Evolutionary conservation across 345 rosid genomes (phyloP).

Genomic region (Moricandia arvensis): DNA sequence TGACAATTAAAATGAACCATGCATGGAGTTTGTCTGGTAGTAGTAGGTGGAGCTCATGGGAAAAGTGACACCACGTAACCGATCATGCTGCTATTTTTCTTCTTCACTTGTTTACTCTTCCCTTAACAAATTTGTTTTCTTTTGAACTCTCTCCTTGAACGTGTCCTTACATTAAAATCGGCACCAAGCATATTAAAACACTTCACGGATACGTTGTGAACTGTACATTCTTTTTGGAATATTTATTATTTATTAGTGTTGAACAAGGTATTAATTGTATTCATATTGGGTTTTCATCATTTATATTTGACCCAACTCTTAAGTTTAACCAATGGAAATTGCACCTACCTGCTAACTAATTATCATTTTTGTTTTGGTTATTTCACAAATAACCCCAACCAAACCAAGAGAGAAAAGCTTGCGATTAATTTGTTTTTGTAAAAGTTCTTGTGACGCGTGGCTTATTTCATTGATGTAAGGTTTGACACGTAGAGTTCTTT

Average conservation of each 20-base stretch:
- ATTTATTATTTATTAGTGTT: not conserved
- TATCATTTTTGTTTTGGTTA: too few relatives aligned
- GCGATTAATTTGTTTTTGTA: not conserved
- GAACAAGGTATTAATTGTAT: not conserved
- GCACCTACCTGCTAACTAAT: too few relatives aligned
- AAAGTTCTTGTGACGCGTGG: not conserved
- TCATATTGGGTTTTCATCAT: not conserved
- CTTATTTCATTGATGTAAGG: not conserved
- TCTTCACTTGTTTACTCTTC: not conserved
- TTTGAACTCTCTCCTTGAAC: not conserved
- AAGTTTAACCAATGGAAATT: too few relatives aligned
- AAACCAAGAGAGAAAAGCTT: not conserved
- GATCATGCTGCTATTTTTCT: not conserved
- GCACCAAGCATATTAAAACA: not conserved
- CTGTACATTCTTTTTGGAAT: not conserved
- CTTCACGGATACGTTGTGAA: not conserved
- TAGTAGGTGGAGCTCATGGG: not conserved
- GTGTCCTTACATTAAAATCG: not conserved
- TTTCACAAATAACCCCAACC: too few relatives aligned
- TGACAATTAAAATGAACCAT: not conserved
- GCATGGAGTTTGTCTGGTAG: not conserved
- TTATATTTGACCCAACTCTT: too few relatives aligned
- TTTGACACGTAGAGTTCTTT: not conserved
- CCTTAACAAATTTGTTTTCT: not conserved
- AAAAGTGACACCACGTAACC: not conserved